phyloP scores from a whole-genome alignment of 2,329 filamentous ascomycete species.

The Grosmannia huntii region DNA sequence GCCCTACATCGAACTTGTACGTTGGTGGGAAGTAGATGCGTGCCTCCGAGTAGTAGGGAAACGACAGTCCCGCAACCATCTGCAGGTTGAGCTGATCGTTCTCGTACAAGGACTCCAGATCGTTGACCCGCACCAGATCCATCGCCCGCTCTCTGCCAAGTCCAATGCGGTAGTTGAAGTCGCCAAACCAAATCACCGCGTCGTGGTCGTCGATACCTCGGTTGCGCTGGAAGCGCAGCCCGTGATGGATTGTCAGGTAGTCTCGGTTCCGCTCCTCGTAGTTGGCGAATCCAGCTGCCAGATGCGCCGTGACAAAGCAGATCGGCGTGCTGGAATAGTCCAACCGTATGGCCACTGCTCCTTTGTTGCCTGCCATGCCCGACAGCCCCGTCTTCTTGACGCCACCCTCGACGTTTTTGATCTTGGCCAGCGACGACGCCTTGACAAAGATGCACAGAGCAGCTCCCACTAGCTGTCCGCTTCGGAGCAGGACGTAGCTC shows the following conservation, averaged over 20 bases:
- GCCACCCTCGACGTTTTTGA: constrained; percentile 94
- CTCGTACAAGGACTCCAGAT: constrained; percentile 71
- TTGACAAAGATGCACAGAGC: constrained; percentile 87
- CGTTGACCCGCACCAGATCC: constrained; percentile 55
- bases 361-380: constrained; percentile 96
- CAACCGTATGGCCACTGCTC: constrained; percentile 89
- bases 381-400: constrained; percentile 93
- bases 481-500: constrained; percentile 78
- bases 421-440: constrained; percentile 59
- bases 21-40: constrained; percentile 82
- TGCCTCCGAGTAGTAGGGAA: constrained; percentile 84
- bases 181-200: constrained; percentile 84
- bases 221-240: constrained; percentile 82
- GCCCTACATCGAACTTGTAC: constrained; percentile 88
- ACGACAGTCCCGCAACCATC: constrained; percentile 85
- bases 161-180: constrained; percentile 97
- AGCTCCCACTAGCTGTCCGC: constrained; percentile 87
- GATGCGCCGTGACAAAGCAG: constrained; percentile 91
- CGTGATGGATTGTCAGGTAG: constrained; percentile 77
- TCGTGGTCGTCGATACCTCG: constrained; percentile 82
- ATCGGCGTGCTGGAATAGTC: constrained; percentile 88
- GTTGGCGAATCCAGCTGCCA: constrained; percentile 91
- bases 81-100: constrained; percentile 95
- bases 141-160: constrained; percentile 67
- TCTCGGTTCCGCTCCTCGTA: constrained; percentile 94